Percentiles rank a stretch among this genome's conserved stretches.
Evolutionary conservation across 306 rosid species (phyloP).

Genomic region (Ormosia semicastrata): DNA sequence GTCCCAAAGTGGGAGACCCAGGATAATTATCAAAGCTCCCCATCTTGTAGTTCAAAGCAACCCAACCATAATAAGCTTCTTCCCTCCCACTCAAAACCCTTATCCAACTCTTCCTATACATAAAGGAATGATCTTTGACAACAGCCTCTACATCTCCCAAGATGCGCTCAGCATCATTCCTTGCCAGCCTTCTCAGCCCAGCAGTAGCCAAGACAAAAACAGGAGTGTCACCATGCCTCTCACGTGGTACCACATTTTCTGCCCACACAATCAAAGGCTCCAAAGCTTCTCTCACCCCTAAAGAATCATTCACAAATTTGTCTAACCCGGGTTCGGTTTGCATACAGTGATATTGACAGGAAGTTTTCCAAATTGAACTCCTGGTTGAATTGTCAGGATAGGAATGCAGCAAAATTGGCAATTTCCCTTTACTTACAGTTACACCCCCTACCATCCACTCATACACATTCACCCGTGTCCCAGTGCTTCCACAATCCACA

Average conservation of each 20-base stretch:
- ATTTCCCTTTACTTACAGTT: slow-evolving; percentile 14
- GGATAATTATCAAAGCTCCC: slow-evolving; percentile 43
- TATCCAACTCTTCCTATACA: slow-evolving; percentile 59
- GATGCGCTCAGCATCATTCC: slow-evolving; percentile 40
- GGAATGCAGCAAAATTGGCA: slow-evolving; percentile 60
- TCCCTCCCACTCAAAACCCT: slow-evolving; percentile 86
- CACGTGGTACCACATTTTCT: slow-evolving; percentile 49
- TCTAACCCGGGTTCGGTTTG: slow-evolving; percentile 89
- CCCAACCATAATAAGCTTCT: slow-evolving; percentile 93
- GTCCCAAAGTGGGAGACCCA: slow-evolving; percentile 57
- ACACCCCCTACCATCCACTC: slow-evolving; percentile 46
- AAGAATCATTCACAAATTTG: slow-evolving; percentile 60
- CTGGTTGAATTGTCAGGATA: slow-evolving; percentile 57
- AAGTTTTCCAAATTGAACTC: slow-evolving; percentile 45
- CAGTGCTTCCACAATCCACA: slow-evolving; percentile 84
- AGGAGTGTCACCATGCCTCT: slow-evolving; percentile 52
- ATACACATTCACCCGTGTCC: slow-evolving; percentile 68
- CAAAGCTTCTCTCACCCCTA: slow-evolving; percentile 59
- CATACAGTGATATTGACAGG: slow-evolving; percentile 77
- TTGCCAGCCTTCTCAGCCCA: slow-evolving; percentile 62
- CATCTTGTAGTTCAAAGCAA: slow-evolving; percentile 79
- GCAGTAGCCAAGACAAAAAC: slow-evolving; percentile 80
- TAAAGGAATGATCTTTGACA: slow-evolving; percentile 46
- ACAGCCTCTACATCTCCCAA: slow-evolving; percentile 60
- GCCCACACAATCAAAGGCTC: slow-evolving; percentile 77